Evolutionary conservation across 2,329 filamentous ascomycete genomes (phyloP).

Genomic region (Pseudogymnoascus sp.): DNA sequence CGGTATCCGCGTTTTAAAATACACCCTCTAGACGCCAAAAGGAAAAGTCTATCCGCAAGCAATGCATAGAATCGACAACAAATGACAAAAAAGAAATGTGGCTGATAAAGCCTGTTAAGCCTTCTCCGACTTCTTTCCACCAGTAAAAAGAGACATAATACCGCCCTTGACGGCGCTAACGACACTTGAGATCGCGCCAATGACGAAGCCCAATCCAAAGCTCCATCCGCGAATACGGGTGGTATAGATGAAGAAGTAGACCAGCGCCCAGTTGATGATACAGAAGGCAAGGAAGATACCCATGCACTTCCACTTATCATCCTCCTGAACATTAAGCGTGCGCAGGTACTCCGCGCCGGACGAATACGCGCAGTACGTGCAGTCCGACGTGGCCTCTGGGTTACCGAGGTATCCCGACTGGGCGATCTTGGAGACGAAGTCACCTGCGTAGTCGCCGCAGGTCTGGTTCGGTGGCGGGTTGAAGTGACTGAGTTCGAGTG

Average conservation of each 20-base stretch:
- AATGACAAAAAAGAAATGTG: not conserved
- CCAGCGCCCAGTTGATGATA: conserved; percentile 61
- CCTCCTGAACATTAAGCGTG: conserved; percentile 45
- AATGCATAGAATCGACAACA: not conserved
- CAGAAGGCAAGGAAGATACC: conserved; percentile 66
- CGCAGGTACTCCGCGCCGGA: conserved; percentile 51
- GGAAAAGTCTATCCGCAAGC: not conserved
- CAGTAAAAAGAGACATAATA: not conserved
- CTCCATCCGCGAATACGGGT: conserved; percentile 62
- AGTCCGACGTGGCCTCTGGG: conserved; percentile 46
- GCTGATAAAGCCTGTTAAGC: not conserved
- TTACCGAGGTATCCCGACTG: conserved; percentile 46
- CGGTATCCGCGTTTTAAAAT: not conserved
- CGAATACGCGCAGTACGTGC: conserved; percentile 53
- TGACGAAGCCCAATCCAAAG: conserved; percentile 57
- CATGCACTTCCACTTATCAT: conserved; percentile 64
- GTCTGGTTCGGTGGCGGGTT: conserved; percentile 35
- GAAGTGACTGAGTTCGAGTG: conserved; percentile 41
- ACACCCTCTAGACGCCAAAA: not conserved
- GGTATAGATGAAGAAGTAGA: conserved; percentile 72
- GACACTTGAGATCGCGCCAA: conserved; percentile 38
- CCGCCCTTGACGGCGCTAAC: conserved; percentile 29
- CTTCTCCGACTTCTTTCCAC: not conserved
- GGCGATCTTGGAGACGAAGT: conserved; percentile 37
- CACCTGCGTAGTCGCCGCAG: conserved; percentile 48